phyloP scores from a whole-genome alignment of 169 alveolate genomes.

The Plasmodium berghei region DNA sequence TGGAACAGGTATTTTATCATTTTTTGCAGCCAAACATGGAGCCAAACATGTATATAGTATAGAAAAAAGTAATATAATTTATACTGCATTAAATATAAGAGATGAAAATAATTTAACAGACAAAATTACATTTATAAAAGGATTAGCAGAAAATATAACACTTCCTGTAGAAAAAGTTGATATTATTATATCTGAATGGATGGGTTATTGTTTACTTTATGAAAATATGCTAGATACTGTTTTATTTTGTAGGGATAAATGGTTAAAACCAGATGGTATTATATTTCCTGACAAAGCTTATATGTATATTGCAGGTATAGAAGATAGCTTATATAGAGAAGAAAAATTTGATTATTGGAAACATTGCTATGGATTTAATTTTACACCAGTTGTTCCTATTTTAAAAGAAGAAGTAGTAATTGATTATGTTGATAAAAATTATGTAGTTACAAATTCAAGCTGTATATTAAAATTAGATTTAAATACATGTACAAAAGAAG shows the following conservation, averaged over 20 bases:
- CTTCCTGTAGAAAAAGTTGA: conserved; percentile 97
- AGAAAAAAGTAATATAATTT: conserved; percentile 96
- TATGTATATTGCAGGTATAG: conserved; percentile 96
- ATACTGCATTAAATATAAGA: conserved; percentile 93
- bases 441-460: conserved; percentile 89
- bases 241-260: conserved; percentile 97
- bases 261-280: conserved; percentile 95
- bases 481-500: conserved; percentile 91
- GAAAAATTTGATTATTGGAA: conserved; percentile 96
- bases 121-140: conserved; percentile 94
- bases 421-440: conserved; percentile 92
- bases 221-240: conserved; percentile 98
- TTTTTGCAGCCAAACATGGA: conserved; percentile 98
- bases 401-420: conserved; percentile 96
- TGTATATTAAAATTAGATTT: conserved; percentile 93
- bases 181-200: conserved; percentile 98
- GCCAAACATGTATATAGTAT: conserved; percentile 98
- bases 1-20: conserved; percentile 98
- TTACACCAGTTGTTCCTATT: conserved; percentile 91
- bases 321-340: conserved; percentile 96
- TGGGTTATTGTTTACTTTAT: conserved; percentile 98
- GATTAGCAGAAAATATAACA: conserved; percentile 97
- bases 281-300: conserved; percentile 97
- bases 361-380: conserved; percentile 96
- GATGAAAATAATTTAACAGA: conserved; percentile 92